These are phyloP conservation scores for Fusarium newnesense DNA, from an alignment of 2,329 filamentous ascomycete genomes.

Conservation along the genomic window DNA sequence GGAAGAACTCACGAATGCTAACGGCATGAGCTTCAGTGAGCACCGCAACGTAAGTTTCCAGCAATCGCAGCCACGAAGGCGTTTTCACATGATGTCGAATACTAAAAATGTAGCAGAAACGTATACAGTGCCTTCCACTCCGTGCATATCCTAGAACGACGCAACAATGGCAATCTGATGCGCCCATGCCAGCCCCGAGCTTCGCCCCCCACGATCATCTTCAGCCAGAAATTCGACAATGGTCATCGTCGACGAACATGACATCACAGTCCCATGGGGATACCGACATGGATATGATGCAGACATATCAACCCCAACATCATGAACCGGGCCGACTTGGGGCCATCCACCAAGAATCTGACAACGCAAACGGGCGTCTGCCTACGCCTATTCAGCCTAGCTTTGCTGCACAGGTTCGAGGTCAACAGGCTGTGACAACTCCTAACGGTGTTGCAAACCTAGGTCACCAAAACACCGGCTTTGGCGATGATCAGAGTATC, in stretches of 20 bases:
- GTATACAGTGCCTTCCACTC: conserved; percentile 63
- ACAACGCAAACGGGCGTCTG: conserved; percentile 57
- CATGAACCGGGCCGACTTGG: conserved; percentile 14
- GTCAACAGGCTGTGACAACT: conserved; percentile 57
- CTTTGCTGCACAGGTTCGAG: conserved; percentile 65
- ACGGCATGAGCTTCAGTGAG: conserved; percentile 58
- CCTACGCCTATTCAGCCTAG: conserved; percentile 69
- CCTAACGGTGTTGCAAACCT: conserved; percentile 52
- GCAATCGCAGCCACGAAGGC: background rate
- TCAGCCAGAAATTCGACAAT: conserved; percentile 48
- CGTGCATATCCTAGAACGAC: conserved; percentile 55
- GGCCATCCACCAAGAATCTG: conserved; percentile 30
- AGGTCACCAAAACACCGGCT: conserved; percentile 53
- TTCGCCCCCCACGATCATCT: conserved; percentile 53
- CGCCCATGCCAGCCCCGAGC: conserved; percentile 54
- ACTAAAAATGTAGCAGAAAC: conserved; percentile 58
- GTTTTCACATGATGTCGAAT: background rate
- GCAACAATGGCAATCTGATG: conserved; percentile 45
- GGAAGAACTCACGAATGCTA: conserved; percentile 50
- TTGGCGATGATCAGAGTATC: conserved; percentile 55
- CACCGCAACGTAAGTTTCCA: conserved; percentile 59
- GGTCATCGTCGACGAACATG: conserved; percentile 43
- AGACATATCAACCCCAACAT: conserved; percentile 46
- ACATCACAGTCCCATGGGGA: conserved; percentile 42
- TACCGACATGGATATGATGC: conserved; percentile 63